Base-by-base conservation (phyloP, 495 filamentous ascomycete genomes). In the Aspergillus biplanus region DNA sequence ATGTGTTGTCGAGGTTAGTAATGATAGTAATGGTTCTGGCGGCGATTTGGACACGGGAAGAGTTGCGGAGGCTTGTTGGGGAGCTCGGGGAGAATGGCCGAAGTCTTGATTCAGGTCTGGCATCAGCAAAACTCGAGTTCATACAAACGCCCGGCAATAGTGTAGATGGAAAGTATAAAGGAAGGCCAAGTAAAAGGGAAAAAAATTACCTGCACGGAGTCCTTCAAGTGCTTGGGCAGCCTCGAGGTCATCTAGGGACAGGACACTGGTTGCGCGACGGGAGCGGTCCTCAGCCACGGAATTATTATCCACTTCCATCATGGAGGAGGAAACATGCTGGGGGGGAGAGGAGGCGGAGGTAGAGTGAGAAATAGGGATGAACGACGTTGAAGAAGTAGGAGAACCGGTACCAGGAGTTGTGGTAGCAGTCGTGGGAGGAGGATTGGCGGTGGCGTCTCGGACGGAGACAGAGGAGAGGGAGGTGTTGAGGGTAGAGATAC, bases 181-280 rank as follows among this genome's bases (percentile, higher is more conserved):
- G 6, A 52, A 16, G 33, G 7, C 5, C 6, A 32, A 47, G 31
- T 21, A 61, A 11, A 56, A 66, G 61, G 34, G 31, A 54, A 39
- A 16, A 33, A n/a, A 35, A 47, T 33, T 52, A 96, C 93, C 91
- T 69, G 91, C 87, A 74, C 91, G 87, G 57, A 97, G 82, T 59
- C 92, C 90, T 39, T 90, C 90, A 21, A 97, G 75, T 12, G 93
- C 92, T 77, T 97, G 92, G 34, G 92, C 93, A 33, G 92, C 93
- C 69, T 96, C 90, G 13, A 91, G 86, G 71, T 97, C 92, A 68
- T 97, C 92, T 66, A 94, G 86, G 52, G 87, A 92, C 48, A 90
- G 59, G 34, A 80, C 78, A 67, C 79, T 82, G 56, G 78, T 72
- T 35, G 78, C 78, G 65, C 78, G 75, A 70, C 74, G 77, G 65